Evolutionary conservation across 345 rosid species (phyloP).

Genomic region (Bruguiera sexangula): DNA sequence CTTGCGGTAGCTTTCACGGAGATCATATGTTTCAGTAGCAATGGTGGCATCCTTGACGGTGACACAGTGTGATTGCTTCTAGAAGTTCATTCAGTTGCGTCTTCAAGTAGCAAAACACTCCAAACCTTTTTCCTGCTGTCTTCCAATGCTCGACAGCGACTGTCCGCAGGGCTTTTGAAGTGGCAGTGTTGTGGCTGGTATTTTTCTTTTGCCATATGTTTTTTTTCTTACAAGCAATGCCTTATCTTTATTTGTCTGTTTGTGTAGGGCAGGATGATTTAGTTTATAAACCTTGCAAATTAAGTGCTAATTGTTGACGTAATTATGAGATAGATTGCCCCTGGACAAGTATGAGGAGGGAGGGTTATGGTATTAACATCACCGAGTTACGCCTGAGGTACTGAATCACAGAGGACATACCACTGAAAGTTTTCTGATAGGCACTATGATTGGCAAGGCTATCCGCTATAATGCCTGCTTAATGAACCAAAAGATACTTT

Average conservation of each 20-base stretch:
- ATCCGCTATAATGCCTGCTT: no score
- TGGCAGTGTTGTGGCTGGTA: slow-evolving; percentile 93
- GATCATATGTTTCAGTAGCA: slow-evolving; percentile 90
- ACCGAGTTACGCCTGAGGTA: no score
- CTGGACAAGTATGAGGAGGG: no score
- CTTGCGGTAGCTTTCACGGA: slow-evolving; percentile 97
- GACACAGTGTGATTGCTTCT: slow-evolving; percentile 53
- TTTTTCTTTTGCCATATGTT: slow-evolving; percentile 2
- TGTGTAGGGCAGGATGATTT: slow-evolving; percentile 1
- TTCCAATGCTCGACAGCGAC: no score
- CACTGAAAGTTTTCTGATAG: no score
- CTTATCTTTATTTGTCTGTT: slow-evolving; percentile 4
- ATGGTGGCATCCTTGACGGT: slow-evolving; percentile 95
- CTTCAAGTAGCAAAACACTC: slow-evolving; percentile 86
- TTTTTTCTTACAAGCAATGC: background rate
- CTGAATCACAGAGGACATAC: no score
- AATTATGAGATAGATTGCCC: no score
- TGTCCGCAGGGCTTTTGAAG: slow-evolving; percentile 80
- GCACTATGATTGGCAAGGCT: no score
- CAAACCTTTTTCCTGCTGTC: slow-evolving; percentile 71
- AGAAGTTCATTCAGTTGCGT: slow-evolving; percentile 98
- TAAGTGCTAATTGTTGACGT: background rate
- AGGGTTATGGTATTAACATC: no score
- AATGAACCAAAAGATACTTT: no score
- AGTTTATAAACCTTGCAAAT: background rate